Base-by-base conservation (phyloP, 768 basidiomycete genomes). In the Panaeolus papilionaceus region DNA sequence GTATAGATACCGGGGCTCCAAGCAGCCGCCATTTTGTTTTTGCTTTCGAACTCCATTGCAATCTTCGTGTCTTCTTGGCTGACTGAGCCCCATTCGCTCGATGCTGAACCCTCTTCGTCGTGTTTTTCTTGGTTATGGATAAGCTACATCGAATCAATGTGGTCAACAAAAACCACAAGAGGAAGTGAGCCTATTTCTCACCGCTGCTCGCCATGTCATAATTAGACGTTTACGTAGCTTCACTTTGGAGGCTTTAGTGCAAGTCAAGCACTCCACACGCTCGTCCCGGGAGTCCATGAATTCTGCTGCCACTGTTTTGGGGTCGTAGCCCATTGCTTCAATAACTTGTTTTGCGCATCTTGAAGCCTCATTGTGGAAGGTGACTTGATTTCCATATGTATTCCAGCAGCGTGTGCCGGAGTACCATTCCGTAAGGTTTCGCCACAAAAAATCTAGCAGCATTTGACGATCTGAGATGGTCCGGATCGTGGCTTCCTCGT, bases 251-350 rank as follows among this genome's bases (percentile, higher is more conserved):
- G 47, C 20, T 12, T 23, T 4, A 26, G 47, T 51, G 47, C 47
- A 51, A 20, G 47, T 51, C 20, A 51, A 51, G 20, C 47, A 51
- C 23, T 51, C 47, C 20, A 51, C 47, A 10, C 47, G 47, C 47
- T 4, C 20, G 47, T 51, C 47, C 47, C 8, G 47, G 3, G 47
- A 6, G 23, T 51, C 20, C 47, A 51, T 51, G 7, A 51, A 51
- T 18, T 51, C 47, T 2, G 47, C 6, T 26, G 47, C 23, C 26
- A 7, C 47, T 3, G 47, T 51, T 23, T 51, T 20, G 4, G 47
- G 47, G 23, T 51, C 20, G 10, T 23, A 1, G 26, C 47, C 47
- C 20, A 51, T 51, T 20, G 20, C 20, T 23, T 51, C 20, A 12
- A 51, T 51, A 4, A 51, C 47, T 9, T 26, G 20, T 11, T 6